These are phyloP conservation scores for Eucalyptus polyanthemos DNA, from an alignment of 345 rosid species.

Conservation along the genomic window DNA sequence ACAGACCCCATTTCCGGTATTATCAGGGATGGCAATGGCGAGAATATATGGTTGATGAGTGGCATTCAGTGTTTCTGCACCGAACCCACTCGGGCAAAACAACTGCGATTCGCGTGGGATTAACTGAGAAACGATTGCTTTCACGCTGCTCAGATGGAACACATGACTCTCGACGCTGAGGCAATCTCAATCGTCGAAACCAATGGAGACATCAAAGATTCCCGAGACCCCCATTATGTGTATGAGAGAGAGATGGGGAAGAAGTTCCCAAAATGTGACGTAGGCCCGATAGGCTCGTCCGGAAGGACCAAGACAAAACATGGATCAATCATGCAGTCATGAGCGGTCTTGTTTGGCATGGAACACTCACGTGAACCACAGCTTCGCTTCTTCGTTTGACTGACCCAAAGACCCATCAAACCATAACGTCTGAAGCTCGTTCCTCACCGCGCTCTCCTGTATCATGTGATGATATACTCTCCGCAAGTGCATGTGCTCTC, in stretches of 20 bases:
- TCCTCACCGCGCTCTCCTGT: not conserved
- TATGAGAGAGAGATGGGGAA: not conserved
- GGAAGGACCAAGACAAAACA: slow-evolving; percentile 1
- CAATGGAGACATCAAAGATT: not conserved
- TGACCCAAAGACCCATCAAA: not conserved
- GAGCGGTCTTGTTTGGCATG: slow-evolving; percentile 8
- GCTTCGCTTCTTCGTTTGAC: not conserved
- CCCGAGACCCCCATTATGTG: not conserved
- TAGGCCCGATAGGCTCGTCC: not conserved
- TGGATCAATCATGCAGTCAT: not conserved
- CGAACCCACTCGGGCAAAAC: not conserved
- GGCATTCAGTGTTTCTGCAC: not conserved
- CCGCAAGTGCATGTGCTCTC: not conserved
- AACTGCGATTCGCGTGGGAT: not conserved
- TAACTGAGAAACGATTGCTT: not conserved
- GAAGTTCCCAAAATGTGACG: not conserved
- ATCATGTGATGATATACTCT: not conserved
- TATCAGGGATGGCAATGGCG: not conserved
- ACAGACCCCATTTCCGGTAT: not conserved
- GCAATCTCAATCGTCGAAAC: not conserved
- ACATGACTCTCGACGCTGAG: not conserved
- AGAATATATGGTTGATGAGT: not conserved
- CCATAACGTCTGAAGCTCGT: not conserved
- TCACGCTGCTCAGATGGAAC: not conserved
- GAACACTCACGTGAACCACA: slow-evolving; percentile 1